phyloP scores from a whole-genome alignment of 495 filamentous ascomycete species.

The Oleoguttula mirabilis region DNA sequence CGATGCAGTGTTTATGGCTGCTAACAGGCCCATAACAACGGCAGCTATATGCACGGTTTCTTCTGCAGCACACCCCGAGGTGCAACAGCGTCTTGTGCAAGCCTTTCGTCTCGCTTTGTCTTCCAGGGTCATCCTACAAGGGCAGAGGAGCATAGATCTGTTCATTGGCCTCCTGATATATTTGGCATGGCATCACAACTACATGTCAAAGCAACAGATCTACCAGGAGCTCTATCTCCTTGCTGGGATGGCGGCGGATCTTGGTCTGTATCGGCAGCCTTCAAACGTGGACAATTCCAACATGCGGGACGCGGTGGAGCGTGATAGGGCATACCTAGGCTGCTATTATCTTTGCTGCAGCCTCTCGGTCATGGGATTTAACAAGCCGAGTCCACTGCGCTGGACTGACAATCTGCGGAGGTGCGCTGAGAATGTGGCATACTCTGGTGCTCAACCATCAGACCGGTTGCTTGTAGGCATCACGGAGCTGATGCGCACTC shows the following conservation, averaged over 20 bases:
- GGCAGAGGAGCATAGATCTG: slow-evolving; percentile 6
- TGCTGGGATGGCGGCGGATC: slow-evolving; percentile 10
- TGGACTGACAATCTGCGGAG: slow-evolving; percentile 9
- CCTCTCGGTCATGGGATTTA: slow-evolving; percentile 5
- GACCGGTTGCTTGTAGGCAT: slow-evolving; percentile 1
- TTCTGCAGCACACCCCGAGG: neutral
- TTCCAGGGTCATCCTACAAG: slow-evolving; percentile 1
- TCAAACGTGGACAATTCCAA: neutral
- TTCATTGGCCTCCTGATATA: slow-evolving; percentile 2
- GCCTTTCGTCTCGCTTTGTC: slow-evolving; percentile 3
- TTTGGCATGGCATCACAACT: slow-evolving; percentile 10
- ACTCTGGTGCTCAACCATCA: neutral
- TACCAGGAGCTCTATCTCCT: slow-evolving; percentile 5
- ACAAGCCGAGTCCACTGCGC: slow-evolving; percentile 9
- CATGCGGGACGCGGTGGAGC: neutral
- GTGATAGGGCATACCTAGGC: slow-evolving; percentile 4
- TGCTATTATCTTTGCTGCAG: slow-evolving; percentile 13
- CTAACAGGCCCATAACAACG: slow-evolving; percentile 3
- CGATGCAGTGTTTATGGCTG: neutral
- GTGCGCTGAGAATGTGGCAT: neutral
- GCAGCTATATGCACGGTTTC: slow-evolving; percentile 4
- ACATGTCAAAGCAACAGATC: slow-evolving; percentile 10
- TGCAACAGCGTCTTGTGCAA: neutral
- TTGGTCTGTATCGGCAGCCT: slow-evolving; percentile 4
- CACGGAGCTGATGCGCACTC: neutral